phyloP scores from a whole-genome alignment of 2,329 filamentous ascomycete species.

The Fusarium ambrosium region DNA sequence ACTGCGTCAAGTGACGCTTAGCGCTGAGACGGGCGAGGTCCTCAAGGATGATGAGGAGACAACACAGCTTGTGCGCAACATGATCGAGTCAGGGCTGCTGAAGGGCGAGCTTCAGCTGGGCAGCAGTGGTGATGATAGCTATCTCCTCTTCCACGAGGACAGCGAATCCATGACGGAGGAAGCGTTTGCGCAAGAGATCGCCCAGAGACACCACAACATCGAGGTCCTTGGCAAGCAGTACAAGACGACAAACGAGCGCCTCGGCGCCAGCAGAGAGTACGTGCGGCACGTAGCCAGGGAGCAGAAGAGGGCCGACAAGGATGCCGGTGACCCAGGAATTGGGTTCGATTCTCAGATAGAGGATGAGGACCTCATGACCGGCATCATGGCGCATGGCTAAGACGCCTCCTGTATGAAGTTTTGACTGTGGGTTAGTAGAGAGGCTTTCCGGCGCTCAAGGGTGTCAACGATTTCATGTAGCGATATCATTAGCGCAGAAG shows the following conservation, averaged over 20 bases:
- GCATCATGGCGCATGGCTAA: conserved; percentile 47
- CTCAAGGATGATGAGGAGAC: conserved; percentile 60
- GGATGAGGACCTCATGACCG: conserved; percentile 74
- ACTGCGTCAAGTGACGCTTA: conserved; percentile 65
- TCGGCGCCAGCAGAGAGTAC: conserved; percentile 70
- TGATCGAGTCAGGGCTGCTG: conserved; percentile 69
- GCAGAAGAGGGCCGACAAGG: conserved; percentile 61
- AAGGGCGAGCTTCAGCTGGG: conserved; percentile 65
- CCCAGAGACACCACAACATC: conserved; percentile 57
- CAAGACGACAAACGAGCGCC: conserved; percentile 65
- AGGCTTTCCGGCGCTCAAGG: background rate
- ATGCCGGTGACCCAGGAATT: conserved; percentile 51
- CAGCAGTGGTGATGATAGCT: conserved; percentile 56
- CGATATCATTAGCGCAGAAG: background rate
- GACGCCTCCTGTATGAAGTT: background rate
- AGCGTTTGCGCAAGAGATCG: conserved; percentile 64
- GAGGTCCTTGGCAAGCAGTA: conserved; percentile 62
- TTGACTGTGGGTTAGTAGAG: background rate
- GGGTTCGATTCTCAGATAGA: conserved; percentile 65
- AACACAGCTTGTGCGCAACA: conserved; percentile 63
- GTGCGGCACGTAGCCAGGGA: conserved; percentile 62
- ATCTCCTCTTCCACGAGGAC: conserved; percentile 65
- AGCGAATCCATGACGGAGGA: conserved; percentile 62
- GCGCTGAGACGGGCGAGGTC: conserved; percentile 64
- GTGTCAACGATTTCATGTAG: background rate